phyloP scores from a whole-genome alignment of 352 stramenopile genomes.

The Pythium phragmitis region DNA sequence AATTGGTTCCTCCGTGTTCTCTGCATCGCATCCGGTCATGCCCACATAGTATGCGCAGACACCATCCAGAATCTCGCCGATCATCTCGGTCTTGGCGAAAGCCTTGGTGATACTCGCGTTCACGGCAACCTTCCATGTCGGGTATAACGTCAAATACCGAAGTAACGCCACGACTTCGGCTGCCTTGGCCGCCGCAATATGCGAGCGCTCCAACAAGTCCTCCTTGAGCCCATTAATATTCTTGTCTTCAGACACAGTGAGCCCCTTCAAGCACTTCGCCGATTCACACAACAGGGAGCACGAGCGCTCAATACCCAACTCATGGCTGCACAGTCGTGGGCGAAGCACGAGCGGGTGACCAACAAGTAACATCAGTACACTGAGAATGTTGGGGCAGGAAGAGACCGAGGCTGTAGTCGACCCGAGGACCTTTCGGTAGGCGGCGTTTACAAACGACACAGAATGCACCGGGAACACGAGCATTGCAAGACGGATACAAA shows the following conservation, averaged over 20 bases:
- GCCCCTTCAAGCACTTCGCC: conserved; percentile 64
- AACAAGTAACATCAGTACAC: conserved; percentile 57
- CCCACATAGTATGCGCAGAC: conserved; percentile 74
- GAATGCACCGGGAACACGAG: conserved; percentile 80
- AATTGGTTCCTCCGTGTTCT: conserved; percentile 24
- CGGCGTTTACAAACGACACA: conserved; percentile 61
- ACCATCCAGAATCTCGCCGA: conserved; percentile 55
- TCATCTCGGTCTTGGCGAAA: conserved; percentile 49
- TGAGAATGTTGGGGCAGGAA: conserved; percentile 11
- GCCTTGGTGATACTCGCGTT: conserved; percentile 58
- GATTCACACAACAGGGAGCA: conserved; percentile 66
- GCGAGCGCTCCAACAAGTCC: conserved; percentile 42
- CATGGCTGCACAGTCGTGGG: conserved; percentile 74
- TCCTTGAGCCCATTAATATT: conserved; percentile 33
- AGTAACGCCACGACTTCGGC: conserved; percentile 66
- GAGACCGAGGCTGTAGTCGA: conserved; percentile 27
- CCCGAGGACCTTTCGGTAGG: conserved; percentile 15
- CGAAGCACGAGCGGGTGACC: conserved; percentile 61
- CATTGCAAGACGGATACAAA: conserved; percentile 85
- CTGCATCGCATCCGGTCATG: conserved; percentile 20
- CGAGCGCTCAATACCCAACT: conserved; percentile 72
- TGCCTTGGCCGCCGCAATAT: conserved; percentile 54
- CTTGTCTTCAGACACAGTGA: conserved; percentile 23
- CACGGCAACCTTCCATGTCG: conserved; percentile 76
- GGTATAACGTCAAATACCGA: conserved; percentile 75